Evolutionary conservation across 768 basidiomycete species (phyloP).

Genomic region (Suillus subalutaceus): DNA sequence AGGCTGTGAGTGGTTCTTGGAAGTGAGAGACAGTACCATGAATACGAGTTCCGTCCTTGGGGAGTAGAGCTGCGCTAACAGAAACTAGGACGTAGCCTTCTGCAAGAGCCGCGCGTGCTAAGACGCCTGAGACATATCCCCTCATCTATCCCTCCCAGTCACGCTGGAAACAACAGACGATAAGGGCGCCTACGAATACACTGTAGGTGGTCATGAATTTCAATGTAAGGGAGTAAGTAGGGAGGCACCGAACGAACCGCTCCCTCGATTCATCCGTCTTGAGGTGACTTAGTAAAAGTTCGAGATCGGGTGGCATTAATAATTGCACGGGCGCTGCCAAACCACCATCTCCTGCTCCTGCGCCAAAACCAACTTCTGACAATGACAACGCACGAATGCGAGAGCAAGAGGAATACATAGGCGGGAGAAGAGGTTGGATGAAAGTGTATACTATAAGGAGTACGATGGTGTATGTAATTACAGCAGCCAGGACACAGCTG

Average conservation of each 20-base stretch:
- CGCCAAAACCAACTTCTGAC: slow-evolving; percentile 42
- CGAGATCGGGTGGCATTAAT: slow-evolving; percentile 52
- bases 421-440: slow-evolving; percentile 59
- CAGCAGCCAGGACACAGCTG: no score
- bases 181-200: slow-evolving; percentile 54
- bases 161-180: slow-evolving; percentile 50
- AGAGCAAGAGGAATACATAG: slow-evolving; percentile 58
- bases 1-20: neutral
- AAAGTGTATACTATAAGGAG: slow-evolving; percentile 48
- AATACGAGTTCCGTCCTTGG: slow-evolving; percentile 40
- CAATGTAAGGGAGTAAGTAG: neutral
- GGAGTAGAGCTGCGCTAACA: slow-evolving; percentile 48
- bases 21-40: slow-evolving; percentile 36
- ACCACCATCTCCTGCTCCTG: slow-evolving; percentile 16
- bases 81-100: slow-evolving; percentile 60
- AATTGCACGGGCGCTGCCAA: slow-evolving; percentile 16
- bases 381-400: slow-evolving; percentile 49
- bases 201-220: slow-evolving; percentile 36
- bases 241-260: slow-evolving; percentile 60
- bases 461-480: slow-evolving; percentile 30
- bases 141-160: slow-evolving; percentile 46
- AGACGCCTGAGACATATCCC: slow-evolving; percentile 47
- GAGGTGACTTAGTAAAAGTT: slow-evolving; percentile 56
- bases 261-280: slow-evolving; percentile 58
- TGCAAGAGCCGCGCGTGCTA: slow-evolving; percentile 50